phyloP scores from a whole-genome alignment of 305 asterid species.

The Solanum aculeatissimum region DNA sequence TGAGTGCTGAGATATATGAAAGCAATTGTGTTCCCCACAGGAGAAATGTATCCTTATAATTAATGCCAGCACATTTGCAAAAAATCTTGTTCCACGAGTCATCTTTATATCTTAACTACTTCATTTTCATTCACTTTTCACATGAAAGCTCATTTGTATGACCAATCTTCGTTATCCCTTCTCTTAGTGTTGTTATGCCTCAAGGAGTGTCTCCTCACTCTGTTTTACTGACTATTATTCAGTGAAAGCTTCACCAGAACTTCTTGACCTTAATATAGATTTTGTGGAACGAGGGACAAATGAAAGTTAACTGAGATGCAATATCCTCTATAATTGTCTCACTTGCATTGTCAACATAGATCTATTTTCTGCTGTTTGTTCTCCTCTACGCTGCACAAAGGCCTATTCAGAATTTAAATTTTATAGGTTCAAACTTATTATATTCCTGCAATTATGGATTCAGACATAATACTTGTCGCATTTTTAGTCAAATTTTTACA shows the following conservation, averaged over 20 bases:
- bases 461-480: neutral
- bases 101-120: neutral
- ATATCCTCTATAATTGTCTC: neutral
- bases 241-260: neutral
- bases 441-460: neutral
- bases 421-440: neutral
- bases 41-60: neutral
- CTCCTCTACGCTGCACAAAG: neutral
- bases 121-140: neutral
- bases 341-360: neutral
- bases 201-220: neutral
- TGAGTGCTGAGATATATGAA: neutral
- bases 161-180: neutral
- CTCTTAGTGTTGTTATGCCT: neutral
- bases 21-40: neutral
- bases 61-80: neutral
- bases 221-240: neutral
- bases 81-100: neutral
- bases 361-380: neutral
- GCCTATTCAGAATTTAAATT: neutral
- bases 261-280: neutral
- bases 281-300: neutral
- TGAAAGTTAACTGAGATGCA: neutral
- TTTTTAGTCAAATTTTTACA: neutral
- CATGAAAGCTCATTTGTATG: neutral